Conservation (phyloP, 257 asterid species). For the Catharanthus roseus region DNA sequence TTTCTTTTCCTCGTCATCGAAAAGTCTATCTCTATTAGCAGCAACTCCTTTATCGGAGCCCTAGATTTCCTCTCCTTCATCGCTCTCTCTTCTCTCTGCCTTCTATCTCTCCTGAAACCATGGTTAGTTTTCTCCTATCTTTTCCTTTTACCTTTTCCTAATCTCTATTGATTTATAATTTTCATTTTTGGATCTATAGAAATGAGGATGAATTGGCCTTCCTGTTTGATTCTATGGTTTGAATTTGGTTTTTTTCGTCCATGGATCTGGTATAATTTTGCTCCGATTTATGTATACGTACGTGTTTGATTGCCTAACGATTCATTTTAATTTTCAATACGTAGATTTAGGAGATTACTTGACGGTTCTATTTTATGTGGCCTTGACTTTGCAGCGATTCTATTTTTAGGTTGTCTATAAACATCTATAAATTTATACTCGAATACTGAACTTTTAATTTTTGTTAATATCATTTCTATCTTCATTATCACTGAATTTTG, state of each 20-base stretch:
- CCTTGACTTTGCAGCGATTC: not conserved
- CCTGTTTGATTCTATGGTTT: not conserved
- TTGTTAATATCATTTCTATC: too few species aligned
- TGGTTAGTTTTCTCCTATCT: conserved; percentile 20
- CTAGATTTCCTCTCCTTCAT: conserved; percentile 33
- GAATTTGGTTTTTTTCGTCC: not conserved
- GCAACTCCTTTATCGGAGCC: conserved; percentile 27
- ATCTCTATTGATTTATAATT: not conserved
- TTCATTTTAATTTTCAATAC: too few species aligned
- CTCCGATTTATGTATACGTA: not conserved
- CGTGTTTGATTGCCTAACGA: not conserved
- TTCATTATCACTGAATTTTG: not conserved
- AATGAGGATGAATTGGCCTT: not conserved
- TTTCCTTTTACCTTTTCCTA: not conserved
- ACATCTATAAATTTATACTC: too few species aligned
- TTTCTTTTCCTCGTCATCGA: not conserved
- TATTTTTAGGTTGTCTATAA: not conserved
- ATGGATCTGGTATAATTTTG: conserved; percentile 21
- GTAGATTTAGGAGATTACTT: too few species aligned
- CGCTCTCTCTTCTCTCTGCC: conserved; percentile 12
- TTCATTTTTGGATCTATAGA: not conserved
- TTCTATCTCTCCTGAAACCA: conserved; percentile 14
- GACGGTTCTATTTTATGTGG: not conserved
- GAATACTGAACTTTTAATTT: too few species aligned
- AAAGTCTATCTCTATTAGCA: conserved; percentile 15